Evolutionary conservation across 345 rosid species (phyloP), one percentile per base, ranked within the genome.

Genomic region (Xanthoceras sorbifolium): DNA sequence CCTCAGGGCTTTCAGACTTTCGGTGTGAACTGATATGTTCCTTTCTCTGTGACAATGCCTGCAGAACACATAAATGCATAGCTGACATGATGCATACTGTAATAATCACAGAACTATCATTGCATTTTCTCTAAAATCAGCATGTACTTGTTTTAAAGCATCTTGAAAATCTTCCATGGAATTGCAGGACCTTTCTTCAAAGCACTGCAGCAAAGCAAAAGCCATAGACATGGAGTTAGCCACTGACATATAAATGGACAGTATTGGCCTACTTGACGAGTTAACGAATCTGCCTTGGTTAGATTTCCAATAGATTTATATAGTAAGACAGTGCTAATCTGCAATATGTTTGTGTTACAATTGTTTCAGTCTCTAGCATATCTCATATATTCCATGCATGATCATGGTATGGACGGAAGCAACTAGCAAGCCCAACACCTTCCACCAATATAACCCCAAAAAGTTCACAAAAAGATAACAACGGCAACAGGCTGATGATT

Each of bases 131-230:
- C 31, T 11, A 68, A 25, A 25, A 68, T 46, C 38, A 44, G 59
- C 14, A 54, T 15, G 5, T 72, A 72, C 76, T 72, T 78, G 72
- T 66, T 78, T 72, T 22, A 72, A 72, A 15, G 77, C 77, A 55
- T 65, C 26, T 66, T 72, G 81, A 55, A 78, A 78, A 9, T 66
- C 22, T 42, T 64, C 76, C 61, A 11, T 48, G 26, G 72, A 6
- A 62, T 78, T 66, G 62, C 77, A 48, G 68, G 71, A 67, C 42
- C 75, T 79, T 67, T 74, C 82, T 78, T 78, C 81, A 54, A 78
- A 73, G 77, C 72, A 66, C 81, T 78, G 68, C 48, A 71, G 7
- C 65, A 48, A 4, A 46, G 11, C 2, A 25, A 62, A 55, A 66
- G 36, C 23, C 50, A 64, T 55, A 32, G 9, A 61, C 15, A 28